phyloP scores from a whole-genome alignment of 306 rosid species.

The Cicer yamashitae region DNA sequence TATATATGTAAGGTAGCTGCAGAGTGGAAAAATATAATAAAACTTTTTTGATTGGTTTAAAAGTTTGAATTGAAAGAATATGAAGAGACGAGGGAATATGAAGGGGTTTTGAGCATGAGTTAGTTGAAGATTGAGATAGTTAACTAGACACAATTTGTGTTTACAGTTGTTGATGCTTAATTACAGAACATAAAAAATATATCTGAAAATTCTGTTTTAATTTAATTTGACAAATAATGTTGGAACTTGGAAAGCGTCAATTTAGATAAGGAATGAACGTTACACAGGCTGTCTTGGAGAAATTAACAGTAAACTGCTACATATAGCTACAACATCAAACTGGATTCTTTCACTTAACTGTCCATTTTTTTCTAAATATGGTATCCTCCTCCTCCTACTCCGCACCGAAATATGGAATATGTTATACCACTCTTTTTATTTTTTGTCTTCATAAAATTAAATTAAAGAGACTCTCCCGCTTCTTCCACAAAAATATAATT shows the following conservation, averaged over 20 bases:
- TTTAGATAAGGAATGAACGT: not conserved
- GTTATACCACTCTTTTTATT: not conserved
- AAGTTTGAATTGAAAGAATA: not conserved
- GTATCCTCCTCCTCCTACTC: not conserved
- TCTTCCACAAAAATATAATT: no score
- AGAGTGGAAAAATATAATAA: not conserved
- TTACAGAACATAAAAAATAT: not conserved
- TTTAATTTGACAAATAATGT: not conserved
- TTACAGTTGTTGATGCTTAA: slow-evolving; percentile 9
- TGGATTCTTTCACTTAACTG: not conserved
- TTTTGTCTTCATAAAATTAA: not conserved
- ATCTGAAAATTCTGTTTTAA: no score
- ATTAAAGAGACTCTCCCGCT: not conserved
- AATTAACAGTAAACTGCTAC: not conserved
- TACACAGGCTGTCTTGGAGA: not conserved
- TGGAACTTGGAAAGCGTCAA: not conserved
- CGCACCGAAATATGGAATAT: not conserved
- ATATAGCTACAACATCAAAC: not conserved
- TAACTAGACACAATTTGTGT: slow-evolving; percentile 30
- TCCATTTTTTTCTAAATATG: slow-evolving; percentile 28
- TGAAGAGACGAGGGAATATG: slow-evolving; percentile 3
- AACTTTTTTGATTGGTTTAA: not conserved
- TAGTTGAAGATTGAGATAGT: not conserved
- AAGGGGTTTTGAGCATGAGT: slow-evolving; percentile 15
- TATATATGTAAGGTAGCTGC: no score